These are phyloP conservation scores for Ogataea corticis DNA, from an alignment of 805 yeast genomes.

Conservation along the genomic window DNA sequence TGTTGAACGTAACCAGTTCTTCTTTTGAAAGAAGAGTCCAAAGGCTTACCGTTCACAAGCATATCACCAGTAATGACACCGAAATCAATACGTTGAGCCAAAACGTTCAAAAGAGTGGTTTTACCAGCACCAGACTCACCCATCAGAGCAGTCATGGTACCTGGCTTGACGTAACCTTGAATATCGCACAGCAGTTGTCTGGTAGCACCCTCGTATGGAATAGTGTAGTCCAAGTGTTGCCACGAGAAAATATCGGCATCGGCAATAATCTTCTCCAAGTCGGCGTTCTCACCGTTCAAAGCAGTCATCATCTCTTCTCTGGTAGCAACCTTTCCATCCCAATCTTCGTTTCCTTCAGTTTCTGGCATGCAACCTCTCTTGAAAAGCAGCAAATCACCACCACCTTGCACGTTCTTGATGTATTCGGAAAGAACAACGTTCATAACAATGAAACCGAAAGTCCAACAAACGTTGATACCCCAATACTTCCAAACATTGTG, in stretches of 20 bases:
- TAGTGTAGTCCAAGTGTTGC: constrained; percentile 59
- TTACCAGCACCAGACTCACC: constrained; percentile 68
- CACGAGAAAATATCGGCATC: constrained; percentile 54
- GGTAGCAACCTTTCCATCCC: constrained; percentile 41
- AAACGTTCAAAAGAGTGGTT: constrained; percentile 53
- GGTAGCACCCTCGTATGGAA: constrained; percentile 47
- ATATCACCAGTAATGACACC: constrained; percentile 58
- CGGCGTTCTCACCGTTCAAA: constrained; percentile 25
- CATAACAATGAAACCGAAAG: constrained; percentile 30
- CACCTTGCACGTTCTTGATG: constrained; percentile 25
- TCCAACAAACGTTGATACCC: constrained; percentile 50
- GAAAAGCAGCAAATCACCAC: constrained; percentile 39
- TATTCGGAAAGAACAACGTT: constrained; percentile 31
- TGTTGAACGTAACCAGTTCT: constrained; percentile 58
- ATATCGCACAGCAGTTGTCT: constrained; percentile 44
- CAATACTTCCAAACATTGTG: constrained; percentile 49
- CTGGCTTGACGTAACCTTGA: constrained; percentile 50
- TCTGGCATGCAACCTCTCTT: constrained; percentile 43
- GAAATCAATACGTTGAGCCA: constrained; percentile 51
- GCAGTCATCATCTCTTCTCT: constrained; percentile 27
- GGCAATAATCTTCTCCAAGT: constrained; percentile 21
- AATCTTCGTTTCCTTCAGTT: constrained; percentile 32
- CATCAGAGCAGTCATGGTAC: constrained; percentile 58
- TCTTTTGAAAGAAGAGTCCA: constrained; percentile 52
- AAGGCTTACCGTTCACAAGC: constrained; percentile 52